Evolutionary conservation across 176 grass and related monocot genomes (phyloP), one percentile per base, ranked within the genome.

Genomic region (Alopecurus myosuroides): DNA sequence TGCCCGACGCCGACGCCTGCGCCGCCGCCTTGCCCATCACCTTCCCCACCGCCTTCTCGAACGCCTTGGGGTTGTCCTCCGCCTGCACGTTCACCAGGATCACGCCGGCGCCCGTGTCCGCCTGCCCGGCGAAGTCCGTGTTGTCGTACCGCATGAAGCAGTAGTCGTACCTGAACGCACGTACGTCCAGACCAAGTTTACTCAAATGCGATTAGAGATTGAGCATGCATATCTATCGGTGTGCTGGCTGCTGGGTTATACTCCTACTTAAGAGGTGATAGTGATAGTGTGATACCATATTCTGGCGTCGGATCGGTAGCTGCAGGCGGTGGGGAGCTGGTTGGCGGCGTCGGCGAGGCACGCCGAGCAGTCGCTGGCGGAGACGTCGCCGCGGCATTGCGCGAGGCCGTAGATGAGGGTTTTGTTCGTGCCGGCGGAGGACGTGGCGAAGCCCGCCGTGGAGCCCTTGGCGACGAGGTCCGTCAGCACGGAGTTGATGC

Each of bases 321-420:
- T 80, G 92, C 89, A 94, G 11, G 72, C 50, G 22, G 20, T 18
- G 23, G 89, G 89, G 65, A 94, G 86, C 86, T 91, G 62, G 39
- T 89, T 94, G 14, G 89, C 92, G 7, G 92, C 86, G 86, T 77
- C 86, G 17, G 71, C 52, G 49, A 94, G 89, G 81, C 92, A 94
- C 71, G 84, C 60, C 1, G 86, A 44, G 81, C 89, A 94, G 81
- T 91, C 89, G 55, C 74, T 36, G 80, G 80, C 77, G 48, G 86
- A 79, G 84, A 94, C 84, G 72, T 94, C 92, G 42, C 88, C 76
- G 40, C 92, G 87, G 81, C 92, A 94, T 42, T 94, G 92, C 36
- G 84, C 92, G 31, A 94, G 89, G 64, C 92, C 86, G 84, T 89
- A 94, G 63, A 91, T 82, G 35, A 56, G 70, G 33, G 0, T 78